These are phyloP conservation scores for Leptographium galeiforme DNA, from an alignment of 2,329 filamentous ascomycete species.

Conservation along the genomic window DNA sequence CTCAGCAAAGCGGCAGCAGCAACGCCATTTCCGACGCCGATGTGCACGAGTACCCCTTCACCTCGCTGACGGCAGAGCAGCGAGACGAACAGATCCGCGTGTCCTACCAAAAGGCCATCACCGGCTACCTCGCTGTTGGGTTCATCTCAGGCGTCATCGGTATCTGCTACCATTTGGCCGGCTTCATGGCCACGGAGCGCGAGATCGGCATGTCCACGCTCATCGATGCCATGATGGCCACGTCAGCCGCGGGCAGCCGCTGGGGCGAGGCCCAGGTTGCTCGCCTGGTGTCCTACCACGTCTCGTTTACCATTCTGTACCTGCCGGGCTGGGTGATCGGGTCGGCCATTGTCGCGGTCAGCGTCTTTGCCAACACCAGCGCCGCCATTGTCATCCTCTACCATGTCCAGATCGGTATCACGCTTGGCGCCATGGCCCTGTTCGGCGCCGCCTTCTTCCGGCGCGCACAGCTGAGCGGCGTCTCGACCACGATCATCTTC, in stretches of 20 bases:
- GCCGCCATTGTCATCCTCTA: conserved; percentile 56
- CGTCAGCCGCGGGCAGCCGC: conserved; percentile 32
- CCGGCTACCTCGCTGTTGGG: conserved; percentile 62
- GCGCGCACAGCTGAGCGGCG: conserved; percentile 77
- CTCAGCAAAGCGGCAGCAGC: conserved; percentile 21
- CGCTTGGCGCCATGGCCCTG: conserved; percentile 68
- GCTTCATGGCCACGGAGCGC: conserved; percentile 72
- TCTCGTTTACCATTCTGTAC: conserved; percentile 71
- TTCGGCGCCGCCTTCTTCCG: conserved; percentile 74
- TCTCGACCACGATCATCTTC: conserved; percentile 58
- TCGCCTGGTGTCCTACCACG: conserved; percentile 64
- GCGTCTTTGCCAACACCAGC: conserved; percentile 53
- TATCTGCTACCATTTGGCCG: conserved; percentile 75
- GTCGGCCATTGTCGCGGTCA: conserved; percentile 46
- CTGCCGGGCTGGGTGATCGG: conserved; percentile 72
- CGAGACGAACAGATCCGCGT: conserved; percentile 51
- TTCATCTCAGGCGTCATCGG: conserved; percentile 72
- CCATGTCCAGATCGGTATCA: conserved; percentile 62
- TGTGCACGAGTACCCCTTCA: conserved; percentile 59
- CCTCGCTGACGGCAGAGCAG: conserved; percentile 54
- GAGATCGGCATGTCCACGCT: conserved; percentile 80
- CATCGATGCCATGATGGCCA: conserved; percentile 84
- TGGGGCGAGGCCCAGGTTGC: conserved; percentile 64
- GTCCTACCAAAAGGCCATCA: conserved; percentile 59
- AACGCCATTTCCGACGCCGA: conserved; percentile 13